Evolutionary conservation across 177 flowering plant species (phyloP), one percentile per base, ranked within the genome.

Genomic region (Vitis hybrid): DNA sequence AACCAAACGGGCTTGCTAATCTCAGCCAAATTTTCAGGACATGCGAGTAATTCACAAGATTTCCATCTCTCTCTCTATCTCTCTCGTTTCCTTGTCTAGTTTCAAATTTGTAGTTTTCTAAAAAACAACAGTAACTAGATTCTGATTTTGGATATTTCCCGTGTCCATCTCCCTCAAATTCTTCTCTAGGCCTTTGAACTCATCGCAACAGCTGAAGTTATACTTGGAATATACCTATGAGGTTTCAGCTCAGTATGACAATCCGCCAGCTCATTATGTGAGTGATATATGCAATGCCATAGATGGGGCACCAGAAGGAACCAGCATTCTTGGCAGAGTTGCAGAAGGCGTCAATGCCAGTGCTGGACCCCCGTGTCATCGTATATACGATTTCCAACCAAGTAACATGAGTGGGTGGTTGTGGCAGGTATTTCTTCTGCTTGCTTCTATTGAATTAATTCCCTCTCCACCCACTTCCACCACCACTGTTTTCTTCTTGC

Each of bases 1-100:
- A 67, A 24, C 35, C 74, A 11, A 66, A 80, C 19, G 91, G 88
- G 15, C 86, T 82, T 6, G 49, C 77, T 0, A 4, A 16, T 9
- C 83, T 87, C 3, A 80, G 82, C 69, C 18, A 74, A 14, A 77
- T 11, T 6, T 83, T 87, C 73, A 74, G 75, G 13, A 82, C 83
- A 51, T 86, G 89, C 86, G 55, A 51, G 89, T 84, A 76, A 55
- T 11, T 56, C 59, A 52, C 24, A 11, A 58, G n/a, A 1, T 19
- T 6, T 60, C 12, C 35, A 14, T 63, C 8, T 8, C 59, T 19
- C 9, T 11, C 8, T 54, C 48, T 32, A 6, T 21, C 3, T 11
- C 30, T 8, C 70, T 40, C 5, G 1, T 68, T 14, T 27, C 30
- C 30, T 27, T 27, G 30, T 27, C 30, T 27, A 19, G 24, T n/a